Conservation (phyloP, 495 filamentous ascomycete species). For the Chaetomium cochliodes region DNA sequence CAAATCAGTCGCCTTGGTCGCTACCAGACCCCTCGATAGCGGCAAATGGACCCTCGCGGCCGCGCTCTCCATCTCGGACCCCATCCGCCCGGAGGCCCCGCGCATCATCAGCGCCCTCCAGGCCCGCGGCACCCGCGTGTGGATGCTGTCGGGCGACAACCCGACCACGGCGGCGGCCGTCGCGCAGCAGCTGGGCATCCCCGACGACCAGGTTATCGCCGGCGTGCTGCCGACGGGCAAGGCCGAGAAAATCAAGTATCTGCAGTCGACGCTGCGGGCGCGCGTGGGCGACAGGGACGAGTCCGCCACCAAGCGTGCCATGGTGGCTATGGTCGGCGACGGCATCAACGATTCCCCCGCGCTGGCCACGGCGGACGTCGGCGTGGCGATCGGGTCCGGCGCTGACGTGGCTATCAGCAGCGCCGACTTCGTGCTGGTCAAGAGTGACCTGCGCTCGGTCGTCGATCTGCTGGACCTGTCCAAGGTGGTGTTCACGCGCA, state of each 20-base stretch:
- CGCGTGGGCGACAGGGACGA: slow-evolving; percentile 28
- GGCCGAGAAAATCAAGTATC: slow-evolving; percentile 74
- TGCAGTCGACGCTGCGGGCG: slow-evolving; percentile 62
- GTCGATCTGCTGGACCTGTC: slow-evolving; percentile 72
- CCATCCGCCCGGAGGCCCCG: slow-evolving; percentile 73
- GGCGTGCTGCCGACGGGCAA: slow-evolving; percentile 85
- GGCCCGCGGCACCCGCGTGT: slow-evolving; percentile 65
- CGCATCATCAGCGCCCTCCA: slow-evolving; percentile 66
- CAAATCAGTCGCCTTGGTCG: slow-evolving; percentile 71
- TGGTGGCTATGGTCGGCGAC: slow-evolving; percentile 66
- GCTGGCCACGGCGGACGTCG: slow-evolving; percentile 74
- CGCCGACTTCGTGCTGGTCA: slow-evolving; percentile 82
- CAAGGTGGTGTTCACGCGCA: slow-evolving; percentile 67
- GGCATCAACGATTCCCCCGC: slow-evolving; percentile 90
- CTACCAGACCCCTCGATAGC: slow-evolving; percentile 37
- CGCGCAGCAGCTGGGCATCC: slow-evolving; percentile 75
- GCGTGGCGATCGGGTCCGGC: slow-evolving; percentile 79
- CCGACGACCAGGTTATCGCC: slow-evolving; percentile 72
- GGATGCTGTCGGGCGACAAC: slow-evolving; percentile 92
- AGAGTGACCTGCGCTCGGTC: slow-evolving; percentile 65
- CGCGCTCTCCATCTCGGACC: slow-evolving; percentile 63
- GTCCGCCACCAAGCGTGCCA: slow-evolving; percentile 38
- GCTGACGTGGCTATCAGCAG: slow-evolving; percentile 81
- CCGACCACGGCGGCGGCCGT: slow-evolving; percentile 70
- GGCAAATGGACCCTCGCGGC: slow-evolving; percentile 46